phyloP scores from a whole-genome alignment of 179 eudicot species.

The Heliamphora pulchella region DNA sequence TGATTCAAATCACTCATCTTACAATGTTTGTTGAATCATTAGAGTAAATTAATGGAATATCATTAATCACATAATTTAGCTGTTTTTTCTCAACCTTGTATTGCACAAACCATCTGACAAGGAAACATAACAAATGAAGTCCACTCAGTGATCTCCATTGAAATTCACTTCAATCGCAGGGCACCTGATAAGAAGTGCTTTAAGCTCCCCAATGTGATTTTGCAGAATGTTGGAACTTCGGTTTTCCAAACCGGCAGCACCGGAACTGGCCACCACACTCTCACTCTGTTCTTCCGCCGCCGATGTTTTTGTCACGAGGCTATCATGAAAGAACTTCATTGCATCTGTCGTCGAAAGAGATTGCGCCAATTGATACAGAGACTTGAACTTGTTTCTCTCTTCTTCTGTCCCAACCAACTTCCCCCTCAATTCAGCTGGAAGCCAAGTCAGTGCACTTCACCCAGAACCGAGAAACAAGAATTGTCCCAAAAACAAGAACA shows the following conservation, averaged over 20 bases:
- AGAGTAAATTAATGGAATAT: too few relatives aligned
- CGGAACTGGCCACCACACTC: conserved; percentile 16
- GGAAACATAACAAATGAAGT: too few relatives aligned
- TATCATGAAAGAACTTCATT: conserved; percentile 49
- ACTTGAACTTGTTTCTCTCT: conserved; percentile 33
- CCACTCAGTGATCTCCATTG: conserved; percentile 9
- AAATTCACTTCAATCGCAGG: conserved; percentile 33
- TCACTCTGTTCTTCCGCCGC: conserved; percentile 13
- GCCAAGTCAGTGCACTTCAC: conserved; percentile 51
- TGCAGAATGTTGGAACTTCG: conserved; percentile 27
- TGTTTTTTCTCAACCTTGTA: too few relatives aligned
- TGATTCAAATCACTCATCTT: too few relatives aligned
- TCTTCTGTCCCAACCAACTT: conserved; percentile 51
- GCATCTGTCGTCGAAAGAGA: conserved; percentile 52
- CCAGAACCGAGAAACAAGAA: conserved; percentile 12
- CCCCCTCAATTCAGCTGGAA: conserved; percentile 45
- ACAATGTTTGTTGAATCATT: too few relatives aligned
- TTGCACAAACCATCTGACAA: too few relatives aligned
- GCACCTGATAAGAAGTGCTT: conserved; percentile 32
- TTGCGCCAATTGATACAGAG: conserved; percentile 43
- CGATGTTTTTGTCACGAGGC: conserved; percentile 23
- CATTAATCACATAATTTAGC: too few relatives aligned
- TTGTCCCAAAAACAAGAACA: background rate
- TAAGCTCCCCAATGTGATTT: conserved; percentile 33
- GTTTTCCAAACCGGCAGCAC: conserved; percentile 13